Percentiles rank a stretch among this genome's conserved stretches.
phyloP scores from a whole-genome alignment of 1,284 basidiomycete genomes.

The Bondarzewia mesenterica region DNA sequence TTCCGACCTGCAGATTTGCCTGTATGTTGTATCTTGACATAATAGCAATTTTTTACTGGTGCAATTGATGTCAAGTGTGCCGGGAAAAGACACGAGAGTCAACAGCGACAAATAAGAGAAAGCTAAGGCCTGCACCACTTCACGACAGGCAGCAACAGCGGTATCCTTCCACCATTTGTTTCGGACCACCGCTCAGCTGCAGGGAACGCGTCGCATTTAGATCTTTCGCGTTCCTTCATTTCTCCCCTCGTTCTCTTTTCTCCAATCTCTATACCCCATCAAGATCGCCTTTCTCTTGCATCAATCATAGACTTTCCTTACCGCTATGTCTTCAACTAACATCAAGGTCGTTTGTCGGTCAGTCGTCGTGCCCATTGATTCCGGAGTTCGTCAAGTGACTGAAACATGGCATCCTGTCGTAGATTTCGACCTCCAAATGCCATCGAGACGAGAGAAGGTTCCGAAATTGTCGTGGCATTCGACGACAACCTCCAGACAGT shows the following conservation, averaged over 20 bases:
- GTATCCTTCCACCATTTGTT: neutral
- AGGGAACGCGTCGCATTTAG: conserved; percentile 1
- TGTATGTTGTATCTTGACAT: too few species aligned
- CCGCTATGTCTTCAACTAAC: conserved; percentile 69
- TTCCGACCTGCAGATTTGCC: too few species aligned
- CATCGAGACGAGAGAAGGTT: conserved; percentile 84
- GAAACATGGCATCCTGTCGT: neutral
- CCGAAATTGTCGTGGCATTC: conserved; percentile 89
- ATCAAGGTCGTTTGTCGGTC: conserved; percentile 95
- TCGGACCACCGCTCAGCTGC: neutral
- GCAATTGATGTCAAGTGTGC: neutral
- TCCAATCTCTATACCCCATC: neutral
- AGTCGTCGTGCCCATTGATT: conserved; percentile 20
- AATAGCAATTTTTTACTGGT: too few species aligned
- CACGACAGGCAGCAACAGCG: neutral
- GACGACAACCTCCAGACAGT: conserved; percentile 81
- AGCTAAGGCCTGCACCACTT: neutral
- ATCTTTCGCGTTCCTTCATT: conserved; percentile 2
- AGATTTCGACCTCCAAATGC: conserved; percentile 96
- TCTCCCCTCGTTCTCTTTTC: conserved; percentile 1
- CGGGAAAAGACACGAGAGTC: neutral
- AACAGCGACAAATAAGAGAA: conserved; percentile 1
- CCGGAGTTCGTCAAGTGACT: neutral
- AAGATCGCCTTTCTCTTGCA: conserved; percentile 1
- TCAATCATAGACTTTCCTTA: conserved; percentile 3